Conservation (phyloP, 805 yeast species). For the Starmerella sirachaensis region DNA sequence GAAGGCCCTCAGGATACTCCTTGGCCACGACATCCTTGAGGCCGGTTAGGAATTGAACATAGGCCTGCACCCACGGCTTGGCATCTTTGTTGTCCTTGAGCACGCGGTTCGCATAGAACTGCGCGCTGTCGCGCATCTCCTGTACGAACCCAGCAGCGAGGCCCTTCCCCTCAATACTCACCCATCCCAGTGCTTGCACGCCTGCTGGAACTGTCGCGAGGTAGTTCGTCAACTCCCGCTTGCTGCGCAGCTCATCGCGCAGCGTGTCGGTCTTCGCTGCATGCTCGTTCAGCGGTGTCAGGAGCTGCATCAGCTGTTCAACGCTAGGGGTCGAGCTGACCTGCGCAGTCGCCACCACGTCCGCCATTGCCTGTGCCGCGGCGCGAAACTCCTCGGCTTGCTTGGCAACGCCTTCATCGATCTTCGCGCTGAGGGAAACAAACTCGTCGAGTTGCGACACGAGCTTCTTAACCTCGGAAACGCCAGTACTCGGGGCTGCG, state of each 20-base stretch:
- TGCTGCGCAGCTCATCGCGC: slow-evolving; percentile 65
- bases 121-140: slow-evolving; percentile 82
- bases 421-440: slow-evolving; percentile 7
- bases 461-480: neutral
- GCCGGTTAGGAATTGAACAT: slow-evolving; percentile 51
- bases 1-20: slow-evolving; percentile 70
- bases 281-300: slow-evolving; percentile 55
- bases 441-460: slow-evolving; percentile 10
- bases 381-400: slow-evolving; percentile 30
- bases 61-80: slow-evolving; percentile 69
- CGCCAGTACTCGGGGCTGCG: neutral
- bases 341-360: slow-evolving; percentile 41
- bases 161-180: slow-evolving; percentile 39
- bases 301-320: slow-evolving; percentile 41
- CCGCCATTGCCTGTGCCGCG: slow-evolving; percentile 15
- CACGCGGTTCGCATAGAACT: slow-evolving; percentile 87
- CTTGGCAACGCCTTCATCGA: slow-evolving; percentile 19
- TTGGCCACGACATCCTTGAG: slow-evolving; percentile 65
- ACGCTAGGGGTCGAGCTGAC: slow-evolving; percentile 45
- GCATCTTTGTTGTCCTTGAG: slow-evolving; percentile 76
- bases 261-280: slow-evolving; percentile 47
- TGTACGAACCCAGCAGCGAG: slow-evolving; percentile 60
- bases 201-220: slow-evolving; percentile 83
- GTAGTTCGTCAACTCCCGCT: slow-evolving; percentile 47
- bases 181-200: slow-evolving; percentile 84